Percentiles rank a stretch among this genome's conserved stretches.
Evolutionary conservation across 2,329 filamentous ascomycete species (phyloP).

Genomic region (Colletotrichum sp.): DNA sequence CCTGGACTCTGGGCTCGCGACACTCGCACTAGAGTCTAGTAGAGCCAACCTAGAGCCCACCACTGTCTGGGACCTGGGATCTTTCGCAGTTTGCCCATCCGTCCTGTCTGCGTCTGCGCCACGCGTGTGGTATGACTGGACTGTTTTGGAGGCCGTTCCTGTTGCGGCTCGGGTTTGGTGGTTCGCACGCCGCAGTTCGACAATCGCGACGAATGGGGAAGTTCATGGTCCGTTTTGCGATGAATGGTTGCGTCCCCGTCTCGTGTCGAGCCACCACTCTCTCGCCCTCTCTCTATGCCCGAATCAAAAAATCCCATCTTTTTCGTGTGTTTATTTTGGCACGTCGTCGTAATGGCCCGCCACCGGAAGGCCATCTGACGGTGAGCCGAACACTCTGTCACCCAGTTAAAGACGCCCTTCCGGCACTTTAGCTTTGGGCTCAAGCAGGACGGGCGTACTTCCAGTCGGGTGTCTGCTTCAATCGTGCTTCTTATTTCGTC

Average conservation of each 20-base stretch:
- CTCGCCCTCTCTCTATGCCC: not conserved
- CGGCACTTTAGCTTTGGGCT: slow-evolving; percentile 9
- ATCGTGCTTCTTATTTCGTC: slow-evolving; percentile 8
- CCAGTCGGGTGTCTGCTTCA: slow-evolving; percentile 14
- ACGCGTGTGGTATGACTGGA: not conserved
- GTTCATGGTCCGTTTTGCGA: slow-evolving; percentile 1
- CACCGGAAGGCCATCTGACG: slow-evolving; percentile 22
- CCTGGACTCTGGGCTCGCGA: not conserved
- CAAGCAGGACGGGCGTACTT: slow-evolving; percentile 13
- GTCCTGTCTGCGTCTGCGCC: not conserved
- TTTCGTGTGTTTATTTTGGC: not conserved
- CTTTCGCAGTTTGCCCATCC: not conserved
- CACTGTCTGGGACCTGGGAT: not conserved
- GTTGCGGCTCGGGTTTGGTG: slow-evolving; percentile 19
- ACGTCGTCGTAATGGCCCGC: slow-evolving; percentile 21
- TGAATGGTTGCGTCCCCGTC: slow-evolving; percentile 5
- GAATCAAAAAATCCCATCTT: slow-evolving; percentile 9
- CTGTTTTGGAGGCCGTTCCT: not conserved
- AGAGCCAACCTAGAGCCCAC: not conserved
- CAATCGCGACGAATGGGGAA: not conserved
- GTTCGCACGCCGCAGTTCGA: not conserved
- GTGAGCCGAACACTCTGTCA: slow-evolving; percentile 16
- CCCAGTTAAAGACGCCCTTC: slow-evolving; percentile 1
- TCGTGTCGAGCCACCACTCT: not conserved
- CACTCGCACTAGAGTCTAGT: not conserved